A percentile compares a stretch with the other conserved stretches of the same genome.
These are phyloP conservation scores for Euphorbia schlechtendalii DNA, from an alignment of 441 rosid species.

Conservation along the genomic window DNA sequence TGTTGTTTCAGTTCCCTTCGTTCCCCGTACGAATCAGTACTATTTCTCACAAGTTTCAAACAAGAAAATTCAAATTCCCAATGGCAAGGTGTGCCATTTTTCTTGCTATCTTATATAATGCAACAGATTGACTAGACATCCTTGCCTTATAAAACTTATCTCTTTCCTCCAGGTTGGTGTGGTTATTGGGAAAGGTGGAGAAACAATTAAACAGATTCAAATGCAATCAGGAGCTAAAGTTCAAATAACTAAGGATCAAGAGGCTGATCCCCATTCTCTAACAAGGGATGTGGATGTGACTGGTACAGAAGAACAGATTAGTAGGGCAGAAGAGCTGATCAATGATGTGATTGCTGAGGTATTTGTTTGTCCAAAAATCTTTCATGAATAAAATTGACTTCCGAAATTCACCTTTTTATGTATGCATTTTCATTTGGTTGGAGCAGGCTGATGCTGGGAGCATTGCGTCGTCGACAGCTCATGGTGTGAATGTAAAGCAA, in stretches of 20 bases:
- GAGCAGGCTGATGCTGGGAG: slow-evolving; percentile 24
- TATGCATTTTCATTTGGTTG: not conserved
- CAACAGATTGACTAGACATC: not conserved
- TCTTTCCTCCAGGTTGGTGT: slow-evolving; percentile 22
- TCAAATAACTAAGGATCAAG: slow-evolving; percentile 26
- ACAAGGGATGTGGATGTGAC: slow-evolving; percentile 28
- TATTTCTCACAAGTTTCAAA: slow-evolving; percentile 8
- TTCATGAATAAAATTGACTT: not conserved
- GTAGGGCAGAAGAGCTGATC: slow-evolving; percentile 26
- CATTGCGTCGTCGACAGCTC: slow-evolving; percentile 17
- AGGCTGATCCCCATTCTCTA: slow-evolving; percentile 26
- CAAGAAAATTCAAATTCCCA: slow-evolving; percentile 24
- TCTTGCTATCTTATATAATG: not conserved
- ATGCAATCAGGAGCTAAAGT: slow-evolving; percentile 26
- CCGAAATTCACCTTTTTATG: not conserved
- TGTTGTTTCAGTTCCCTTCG: slow-evolving; percentile 11
- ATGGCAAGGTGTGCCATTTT: slow-evolving; percentile 23
- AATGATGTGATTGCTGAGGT: slow-evolving; percentile 28
- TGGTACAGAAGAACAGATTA: slow-evolving; percentile 24
- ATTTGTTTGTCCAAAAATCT: not conserved
- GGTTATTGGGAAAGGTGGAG: slow-evolving; percentile 29
- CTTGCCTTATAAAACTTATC: not conserved
- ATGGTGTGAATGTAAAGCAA: slow-evolving; percentile 14
- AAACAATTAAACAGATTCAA: slow-evolving; percentile 22
- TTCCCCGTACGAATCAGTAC: slow-evolving; percentile 10